These are phyloP conservation scores for Chalara sp. DNA, from an alignment of 2,329 filamentous ascomycete species.

Conservation along the genomic window DNA sequence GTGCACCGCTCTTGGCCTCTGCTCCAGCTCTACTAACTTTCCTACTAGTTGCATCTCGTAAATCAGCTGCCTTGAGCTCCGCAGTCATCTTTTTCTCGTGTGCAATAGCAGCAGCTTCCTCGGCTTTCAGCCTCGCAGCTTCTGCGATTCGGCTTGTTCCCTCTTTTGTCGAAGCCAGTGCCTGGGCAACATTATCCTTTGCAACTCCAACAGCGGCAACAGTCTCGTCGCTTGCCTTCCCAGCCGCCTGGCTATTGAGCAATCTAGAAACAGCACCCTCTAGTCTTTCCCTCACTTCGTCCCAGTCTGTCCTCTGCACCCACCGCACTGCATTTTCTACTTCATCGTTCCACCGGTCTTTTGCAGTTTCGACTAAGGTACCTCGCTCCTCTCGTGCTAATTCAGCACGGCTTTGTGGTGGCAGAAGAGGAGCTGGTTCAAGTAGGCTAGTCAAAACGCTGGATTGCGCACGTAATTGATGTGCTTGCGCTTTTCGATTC, in stretches of 20 bases:
- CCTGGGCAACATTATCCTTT: conserved; percentile 18
- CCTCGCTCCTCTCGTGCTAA: conserved; percentile 44
- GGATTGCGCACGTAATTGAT: conserved; percentile 49
- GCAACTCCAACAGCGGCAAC: conserved; percentile 7
- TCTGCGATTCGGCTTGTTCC: conserved; percentile 13
- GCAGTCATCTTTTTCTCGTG: conserved; percentile 18
- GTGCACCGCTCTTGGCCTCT: conserved; percentile 17
- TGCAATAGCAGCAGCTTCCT: conserved; percentile 8
- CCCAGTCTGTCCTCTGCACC: conserved; percentile 62
- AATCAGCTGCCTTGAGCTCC: conserved; percentile 15
- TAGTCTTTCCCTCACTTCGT: conserved; percentile 49
- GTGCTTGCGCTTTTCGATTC: conserved; percentile 54
- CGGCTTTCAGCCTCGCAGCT: conserved; percentile 9
- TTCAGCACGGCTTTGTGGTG: conserved; percentile 44
- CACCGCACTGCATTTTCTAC: conserved; percentile 59
- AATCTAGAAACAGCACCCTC: conserved; percentile 43
- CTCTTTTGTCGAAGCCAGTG: conserved; percentile 15
- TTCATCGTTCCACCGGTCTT: conserved; percentile 74
- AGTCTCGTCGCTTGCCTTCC: conserved; percentile 14
- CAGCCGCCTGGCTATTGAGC: conserved; percentile 32
- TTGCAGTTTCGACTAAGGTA: conserved; percentile 58
- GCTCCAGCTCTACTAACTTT: conserved; percentile 18
- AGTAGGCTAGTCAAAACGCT: conserved; percentile 45
- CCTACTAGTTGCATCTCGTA: conserved; percentile 25
- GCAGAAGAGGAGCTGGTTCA: conserved; percentile 39